phyloP scores from a whole-genome alignment of 1,284 basidiomycete species.

The Cutaneotrichosporon arboriforme region DNA sequence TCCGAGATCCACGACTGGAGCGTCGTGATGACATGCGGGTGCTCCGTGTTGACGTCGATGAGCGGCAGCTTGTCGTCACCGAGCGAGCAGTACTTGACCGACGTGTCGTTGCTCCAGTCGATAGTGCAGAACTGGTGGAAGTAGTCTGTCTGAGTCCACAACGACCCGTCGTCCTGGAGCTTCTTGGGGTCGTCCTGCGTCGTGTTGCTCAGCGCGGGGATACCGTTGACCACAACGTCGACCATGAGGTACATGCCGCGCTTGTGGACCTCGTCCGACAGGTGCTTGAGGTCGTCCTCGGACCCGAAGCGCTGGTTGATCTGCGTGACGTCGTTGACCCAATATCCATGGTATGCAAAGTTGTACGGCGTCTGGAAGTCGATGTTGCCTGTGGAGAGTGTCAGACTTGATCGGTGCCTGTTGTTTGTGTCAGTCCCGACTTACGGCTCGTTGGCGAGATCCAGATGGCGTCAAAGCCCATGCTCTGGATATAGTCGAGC shows the following conservation, averaged over 20 bases:
- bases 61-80: constrained; percentile 63
- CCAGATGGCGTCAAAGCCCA: constrained; percentile 67
- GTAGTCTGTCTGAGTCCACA: constrained; percentile 37
- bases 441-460: constrained; percentile 42
- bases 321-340: constrained; percentile 56
- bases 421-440: background rate
- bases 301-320: constrained; percentile 67
- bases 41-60: constrained; percentile 67
- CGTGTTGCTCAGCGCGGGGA: constrained; percentile 52
- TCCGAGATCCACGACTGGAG: constrained; percentile 61
- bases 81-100: constrained; percentile 68
- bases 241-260: constrained; percentile 74
- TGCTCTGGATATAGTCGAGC: constrained; percentile 69
- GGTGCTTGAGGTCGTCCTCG: constrained; percentile 61
- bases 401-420: background rate
- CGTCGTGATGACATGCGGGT: constrained; percentile 55
- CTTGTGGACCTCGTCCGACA: constrained; percentile 60
- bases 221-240: constrained; percentile 70
- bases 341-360: constrained; percentile 47
- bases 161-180: constrained; percentile 27
- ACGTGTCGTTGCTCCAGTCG: constrained; percentile 59
- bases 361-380: constrained; percentile 60
- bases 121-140: constrained; percentile 65
- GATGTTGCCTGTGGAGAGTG: constrained; percentile 55
- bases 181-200: constrained; percentile 23